Evolutionary conservation across 2,329 filamentous ascomycete genomes (phyloP).

Genomic region (Talaromyces rugulosus): DNA sequence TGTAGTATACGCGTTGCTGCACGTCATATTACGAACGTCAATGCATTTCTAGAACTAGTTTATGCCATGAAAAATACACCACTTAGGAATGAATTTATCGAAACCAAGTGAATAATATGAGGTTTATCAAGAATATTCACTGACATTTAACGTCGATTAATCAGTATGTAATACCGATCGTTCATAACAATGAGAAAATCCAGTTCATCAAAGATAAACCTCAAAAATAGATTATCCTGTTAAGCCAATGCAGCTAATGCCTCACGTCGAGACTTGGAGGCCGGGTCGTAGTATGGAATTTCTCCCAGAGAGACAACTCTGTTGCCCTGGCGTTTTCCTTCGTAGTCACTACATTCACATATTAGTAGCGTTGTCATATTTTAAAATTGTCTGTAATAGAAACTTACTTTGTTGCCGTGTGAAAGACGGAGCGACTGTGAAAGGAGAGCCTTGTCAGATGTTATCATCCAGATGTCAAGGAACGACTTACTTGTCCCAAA

Average conservation of each 20-base stretch:
- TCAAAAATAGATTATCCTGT: neutral
- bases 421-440: neutral
- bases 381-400: neutral
- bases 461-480: conserved; percentile 22
- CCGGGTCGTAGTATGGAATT: conserved; percentile 51
- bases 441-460: neutral
- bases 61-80: neutral
- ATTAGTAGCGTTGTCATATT: conserved; percentile 38
- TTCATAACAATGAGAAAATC: neutral
- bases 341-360: conserved; percentile 37
- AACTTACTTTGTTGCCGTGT: neutral
- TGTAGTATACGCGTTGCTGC: neutral
- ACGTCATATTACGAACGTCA: neutral
- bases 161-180: neutral
- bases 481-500: conserved; percentile 19
- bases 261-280: conserved; percentile 2
- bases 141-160: neutral
- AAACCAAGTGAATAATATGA: neutral
- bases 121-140: neutral
- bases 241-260: neutral
- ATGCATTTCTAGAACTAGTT: neutral
- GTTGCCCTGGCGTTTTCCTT: conserved; percentile 43
- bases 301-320: conserved; percentile 53
- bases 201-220: neutral
- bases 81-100: neutral